These are phyloP conservation scores for Stagonosporopsis rhizophila DNA, from an alignment of 2,329 filamentous ascomycete genomes.

Conservation along the genomic window DNA sequence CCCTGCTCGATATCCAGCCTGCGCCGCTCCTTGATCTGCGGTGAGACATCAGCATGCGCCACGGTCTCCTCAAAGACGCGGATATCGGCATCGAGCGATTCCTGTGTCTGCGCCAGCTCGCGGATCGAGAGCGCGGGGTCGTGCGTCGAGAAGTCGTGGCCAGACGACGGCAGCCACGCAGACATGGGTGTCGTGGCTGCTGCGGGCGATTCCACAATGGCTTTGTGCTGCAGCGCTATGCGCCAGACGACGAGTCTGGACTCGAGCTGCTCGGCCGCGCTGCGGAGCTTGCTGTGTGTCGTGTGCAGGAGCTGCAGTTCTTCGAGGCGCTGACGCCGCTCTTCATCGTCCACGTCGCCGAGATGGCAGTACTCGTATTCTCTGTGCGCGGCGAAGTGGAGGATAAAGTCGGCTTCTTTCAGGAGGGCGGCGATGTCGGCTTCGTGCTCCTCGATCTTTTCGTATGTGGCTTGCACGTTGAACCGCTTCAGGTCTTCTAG, in stretches of 20 bases:
- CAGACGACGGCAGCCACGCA: constrained; percentile 25
- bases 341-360: constrained; percentile 19
- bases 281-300: constrained; percentile 26
- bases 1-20: constrained; percentile 34
- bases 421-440: constrained; percentile 23
- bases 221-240: constrained; percentile 30
- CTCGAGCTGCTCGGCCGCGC: constrained; percentile 26
- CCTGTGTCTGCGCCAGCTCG: constrained; percentile 28
- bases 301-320: constrained; percentile 33
- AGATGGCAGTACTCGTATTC: constrained; percentile 33
- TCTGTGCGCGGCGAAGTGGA: constrained; percentile 26
- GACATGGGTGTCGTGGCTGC: not conserved
- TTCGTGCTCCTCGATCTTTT: constrained; percentile 23
- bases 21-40: constrained; percentile 26
- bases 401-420: constrained; percentile 32
- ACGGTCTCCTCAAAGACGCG: constrained; percentile 27
- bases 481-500: constrained; percentile 27
- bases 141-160: constrained; percentile 16
- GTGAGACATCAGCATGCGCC: constrained; percentile 3
- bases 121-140: constrained; percentile 27
- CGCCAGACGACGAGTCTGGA: constrained; percentile 25
- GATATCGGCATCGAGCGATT: constrained; percentile 26
- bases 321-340: constrained; percentile 23
- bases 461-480: constrained; percentile 17
- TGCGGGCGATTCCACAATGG: constrained; percentile 16